These are phyloP conservation scores for Neurospora sublineolata DNA, from an alignment of 495 filamentous ascomycete genomes.

Conservation along the genomic window DNA sequence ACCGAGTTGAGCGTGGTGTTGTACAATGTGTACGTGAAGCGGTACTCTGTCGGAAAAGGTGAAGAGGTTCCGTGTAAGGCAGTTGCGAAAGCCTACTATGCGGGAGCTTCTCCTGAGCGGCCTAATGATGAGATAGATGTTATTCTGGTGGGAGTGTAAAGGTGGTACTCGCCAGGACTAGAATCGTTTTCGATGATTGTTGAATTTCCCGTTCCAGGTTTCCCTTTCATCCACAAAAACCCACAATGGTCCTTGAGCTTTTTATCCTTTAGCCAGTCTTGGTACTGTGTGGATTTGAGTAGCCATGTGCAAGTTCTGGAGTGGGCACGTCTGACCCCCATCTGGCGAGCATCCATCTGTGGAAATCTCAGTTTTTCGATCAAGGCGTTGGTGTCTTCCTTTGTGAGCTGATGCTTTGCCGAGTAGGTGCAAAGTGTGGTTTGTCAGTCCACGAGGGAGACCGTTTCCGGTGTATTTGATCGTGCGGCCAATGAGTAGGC, in stretches of 20 bases:
- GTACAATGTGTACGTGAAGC: background rate
- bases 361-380: conserved; percentile 26
- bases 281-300: conserved; percentile 27
- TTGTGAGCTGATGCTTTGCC: background rate
- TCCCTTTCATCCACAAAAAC: conserved; percentile 48
- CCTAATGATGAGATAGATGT: background rate
- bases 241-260: conserved; percentile 31
- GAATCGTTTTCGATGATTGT: no score
- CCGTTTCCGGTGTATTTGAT: background rate
- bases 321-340: conserved; percentile 26
- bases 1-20: background rate
- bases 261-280: conserved; percentile 34
- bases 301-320: conserved; percentile 42
- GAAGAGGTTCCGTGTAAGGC: background rate
- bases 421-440: background rate
- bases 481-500: background rate
- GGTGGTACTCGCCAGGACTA: no score
- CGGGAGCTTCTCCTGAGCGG: background rate
- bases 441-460: background rate
- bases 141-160: background rate
- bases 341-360: conserved; percentile 28
- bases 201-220: conserved; percentile 46
- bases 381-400: background rate
- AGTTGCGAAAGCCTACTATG: background rate
- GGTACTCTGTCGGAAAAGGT: background rate